Evolutionary conservation across 441 rosid species (phyloP).

Genomic region (Corymbia calophylla): DNA sequence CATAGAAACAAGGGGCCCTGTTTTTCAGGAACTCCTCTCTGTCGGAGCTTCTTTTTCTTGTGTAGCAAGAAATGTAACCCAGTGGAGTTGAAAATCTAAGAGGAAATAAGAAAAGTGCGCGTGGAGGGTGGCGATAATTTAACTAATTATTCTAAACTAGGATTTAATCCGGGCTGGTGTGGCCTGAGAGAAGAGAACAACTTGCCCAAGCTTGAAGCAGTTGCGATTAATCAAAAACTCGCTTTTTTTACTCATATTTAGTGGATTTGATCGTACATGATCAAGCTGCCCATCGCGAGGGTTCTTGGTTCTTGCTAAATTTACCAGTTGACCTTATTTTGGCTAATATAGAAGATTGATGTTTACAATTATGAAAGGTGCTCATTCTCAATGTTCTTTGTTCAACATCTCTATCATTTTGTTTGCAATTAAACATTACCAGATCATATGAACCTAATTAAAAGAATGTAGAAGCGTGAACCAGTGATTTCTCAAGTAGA

Average conservation of each 20-base stretch:
- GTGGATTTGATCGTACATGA: neutral
- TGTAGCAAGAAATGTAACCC: neutral
- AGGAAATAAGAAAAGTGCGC: too few relatives aligned
- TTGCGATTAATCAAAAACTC: neutral
- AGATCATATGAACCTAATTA: neutral
- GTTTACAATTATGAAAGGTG: neutral
- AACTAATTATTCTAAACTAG: neutral
- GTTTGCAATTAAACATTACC: fast-evolving
- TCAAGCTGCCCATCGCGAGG: neutral
- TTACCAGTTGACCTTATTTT: neutral
- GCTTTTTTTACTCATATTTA: neutral
- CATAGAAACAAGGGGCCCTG: neutral
- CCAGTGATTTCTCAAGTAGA: too few relatives aligned
- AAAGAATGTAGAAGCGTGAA: neutral
- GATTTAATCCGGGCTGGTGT: neutral
- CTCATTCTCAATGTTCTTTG: neutral
- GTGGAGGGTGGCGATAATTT: too few relatives aligned
- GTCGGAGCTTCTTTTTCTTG: neutral
- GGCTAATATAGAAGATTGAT: neutral
- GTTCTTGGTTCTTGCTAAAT: neutral
- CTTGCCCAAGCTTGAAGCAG: neutral
- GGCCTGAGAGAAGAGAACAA: neutral
- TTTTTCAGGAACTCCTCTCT: neutral
- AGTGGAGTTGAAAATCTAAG: neutral
- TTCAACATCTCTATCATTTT: neutral